Base-by-base conservation (phyloP, 306 rosid species). In the Cucurbita argyrosperma region DNA sequence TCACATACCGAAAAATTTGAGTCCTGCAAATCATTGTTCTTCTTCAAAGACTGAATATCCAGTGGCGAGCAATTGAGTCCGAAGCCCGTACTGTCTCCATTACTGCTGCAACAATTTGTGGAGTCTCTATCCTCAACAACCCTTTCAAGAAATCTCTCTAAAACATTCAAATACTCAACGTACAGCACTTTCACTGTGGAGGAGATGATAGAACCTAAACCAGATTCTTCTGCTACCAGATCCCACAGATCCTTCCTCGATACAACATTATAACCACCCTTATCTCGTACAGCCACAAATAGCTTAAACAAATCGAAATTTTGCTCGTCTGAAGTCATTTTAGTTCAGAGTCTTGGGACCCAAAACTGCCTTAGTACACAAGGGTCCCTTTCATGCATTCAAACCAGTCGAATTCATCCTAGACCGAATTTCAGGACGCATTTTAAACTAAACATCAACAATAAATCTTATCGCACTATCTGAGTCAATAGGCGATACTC, bases 191-290 rank as follows among this genome's bases (percentile, higher is more conserved):
- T 85, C 79, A 90, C 77, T 30, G 82, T 78, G 1, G 87, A 82
- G 40, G 85, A 83, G 30, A 79, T 61, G 38, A 74, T 76, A 68
- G 52, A 53, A 67, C 87, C 90, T 49, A 86, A 75, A 54, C 96
- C 93, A 62, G 83, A 85, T 76, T 88, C 86, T 51, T 81, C 76
- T 9, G 90, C 90, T 63, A 88, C 91, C 46, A 40, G 72, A 82
- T 81, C 86, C 98, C 98, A 93, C 46, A 84, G 63, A 60, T 77
- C 77, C 1, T 49, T 62, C 35, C 79, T 42, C 5, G 84, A 80
- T 35, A 88, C 79, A 26, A 35, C 83, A 7, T 82, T 83, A 75
- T 78, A 90, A 37, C 98, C 98, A 76, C 98, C 98, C 56, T 86
- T 85, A 65, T 80, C 83, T 78, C 87, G 87, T 76, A 90, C 97